Percentiles rank a stretch among this genome's conserved stretches.
phyloP scores from a whole-genome alignment of 202 grass and related monocot species.

The Digitaria exilis region DNA sequence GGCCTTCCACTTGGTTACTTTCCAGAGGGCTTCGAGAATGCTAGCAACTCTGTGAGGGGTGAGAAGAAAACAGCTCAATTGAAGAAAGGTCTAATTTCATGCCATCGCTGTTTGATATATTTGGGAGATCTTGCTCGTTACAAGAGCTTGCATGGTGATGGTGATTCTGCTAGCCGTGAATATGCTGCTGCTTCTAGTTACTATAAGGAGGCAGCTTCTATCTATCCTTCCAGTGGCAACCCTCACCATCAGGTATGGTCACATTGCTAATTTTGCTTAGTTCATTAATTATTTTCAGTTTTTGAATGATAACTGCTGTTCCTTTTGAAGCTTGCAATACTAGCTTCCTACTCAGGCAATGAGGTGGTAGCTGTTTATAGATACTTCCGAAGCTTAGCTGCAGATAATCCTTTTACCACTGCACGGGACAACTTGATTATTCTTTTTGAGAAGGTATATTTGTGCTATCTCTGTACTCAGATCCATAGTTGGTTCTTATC shows the following conservation, averaged over 20 bases:
- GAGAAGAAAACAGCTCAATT: constrained; percentile 51
- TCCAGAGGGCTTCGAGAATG: constrained; percentile 41
- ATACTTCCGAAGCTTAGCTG: constrained; percentile 92
- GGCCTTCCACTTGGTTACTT: constrained; percentile 68
- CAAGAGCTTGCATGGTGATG: constrained; percentile 72
- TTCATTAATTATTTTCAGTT: not conserved
- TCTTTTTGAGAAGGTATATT: constrained; percentile 88
- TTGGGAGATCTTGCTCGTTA: constrained; percentile 79
- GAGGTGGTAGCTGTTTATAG: constrained; percentile 79
- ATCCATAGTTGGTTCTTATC: not conserved
- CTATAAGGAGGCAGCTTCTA: constrained; percentile 65
- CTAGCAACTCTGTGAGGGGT: constrained; percentile 44
- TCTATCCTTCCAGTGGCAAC: constrained; percentile 69
- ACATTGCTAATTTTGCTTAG: not conserved
- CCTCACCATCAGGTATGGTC: constrained; percentile 76
- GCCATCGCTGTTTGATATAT: constrained; percentile 76
- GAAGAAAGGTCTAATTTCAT: constrained; percentile 70
- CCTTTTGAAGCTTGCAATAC: constrained; percentile 56
- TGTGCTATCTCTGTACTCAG: not conserved
- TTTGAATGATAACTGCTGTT: not conserved
- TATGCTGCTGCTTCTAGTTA: constrained; percentile 69
- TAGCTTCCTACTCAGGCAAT: constrained; percentile 81
- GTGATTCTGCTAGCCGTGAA: constrained; percentile 58
- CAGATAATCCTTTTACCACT: constrained; percentile 78
- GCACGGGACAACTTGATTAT: constrained; percentile 94